These are phyloP conservation scores for Immersiella caudata DNA, from an alignment of 495 filamentous ascomycete genomes.

Conservation along the genomic window DNA sequence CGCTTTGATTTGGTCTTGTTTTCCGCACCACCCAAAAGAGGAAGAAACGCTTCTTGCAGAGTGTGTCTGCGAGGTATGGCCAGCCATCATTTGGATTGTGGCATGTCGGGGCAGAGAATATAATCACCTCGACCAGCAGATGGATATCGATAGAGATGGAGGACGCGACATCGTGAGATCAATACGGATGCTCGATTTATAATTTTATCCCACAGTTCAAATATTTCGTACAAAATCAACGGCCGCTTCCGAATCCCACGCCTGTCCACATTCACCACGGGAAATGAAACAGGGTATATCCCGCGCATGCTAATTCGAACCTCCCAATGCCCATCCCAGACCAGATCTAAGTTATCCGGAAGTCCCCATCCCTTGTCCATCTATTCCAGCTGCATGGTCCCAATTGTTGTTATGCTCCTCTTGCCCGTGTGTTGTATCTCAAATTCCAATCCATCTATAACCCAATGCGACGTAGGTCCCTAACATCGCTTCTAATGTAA, in stretches of 20 bases:
- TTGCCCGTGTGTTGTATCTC: neutral
- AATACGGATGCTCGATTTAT: too few species aligned
- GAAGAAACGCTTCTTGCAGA: too few species aligned
- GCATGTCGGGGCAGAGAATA: too few species aligned
- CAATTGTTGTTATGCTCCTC: too few species aligned
- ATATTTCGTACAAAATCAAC: neutral
- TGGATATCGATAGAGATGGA: too few species aligned
- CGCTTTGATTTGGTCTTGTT: too few species aligned
- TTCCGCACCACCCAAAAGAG: too few species aligned
- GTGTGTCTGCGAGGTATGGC: too few species aligned
- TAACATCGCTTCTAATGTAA: neutral
- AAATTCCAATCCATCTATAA: neutral
- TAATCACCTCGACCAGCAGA: too few species aligned
- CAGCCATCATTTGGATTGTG: too few species aligned
- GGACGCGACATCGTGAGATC: too few species aligned
- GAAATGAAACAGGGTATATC: neutral
- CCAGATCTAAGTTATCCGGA: neutral
- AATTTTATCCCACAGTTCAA: too few species aligned
- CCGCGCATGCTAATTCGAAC: neutral
- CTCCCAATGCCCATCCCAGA: neutral
- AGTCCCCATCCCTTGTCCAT: neutral
- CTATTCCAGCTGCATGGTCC: neutral
- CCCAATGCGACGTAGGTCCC: neutral
- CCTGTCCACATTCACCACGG: neutral
- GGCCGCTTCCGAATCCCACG: neutral